Conservation (phyloP, 2,329 filamentous ascomycete genomes). For the Proliferodiscus dingleyae region DNA sequence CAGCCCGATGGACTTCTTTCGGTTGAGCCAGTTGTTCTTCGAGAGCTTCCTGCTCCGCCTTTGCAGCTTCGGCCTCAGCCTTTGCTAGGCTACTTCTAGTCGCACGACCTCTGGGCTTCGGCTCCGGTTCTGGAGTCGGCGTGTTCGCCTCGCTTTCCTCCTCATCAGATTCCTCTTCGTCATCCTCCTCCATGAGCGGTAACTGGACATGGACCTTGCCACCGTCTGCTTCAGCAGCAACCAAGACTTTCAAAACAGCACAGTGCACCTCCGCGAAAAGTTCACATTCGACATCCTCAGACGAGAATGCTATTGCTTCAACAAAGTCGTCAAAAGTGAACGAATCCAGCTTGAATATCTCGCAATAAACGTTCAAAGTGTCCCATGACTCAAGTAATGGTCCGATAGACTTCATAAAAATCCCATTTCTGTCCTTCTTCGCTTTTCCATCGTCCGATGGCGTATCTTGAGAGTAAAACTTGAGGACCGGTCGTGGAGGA, state of each 20-base stretch:
- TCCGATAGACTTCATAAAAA: slow-evolving; percentile 82
- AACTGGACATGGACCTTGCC: slow-evolving; percentile 76
- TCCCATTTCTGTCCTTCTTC: slow-evolving; percentile 50
- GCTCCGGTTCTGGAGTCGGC: slow-evolving; percentile 66
- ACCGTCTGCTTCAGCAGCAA: slow-evolving; percentile 67
- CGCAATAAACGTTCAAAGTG: slow-evolving; percentile 95
- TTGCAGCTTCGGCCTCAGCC: slow-evolving; percentile 65
- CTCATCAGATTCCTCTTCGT: slow-evolving; percentile 60
- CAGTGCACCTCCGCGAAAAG: slow-evolving; percentile 90
- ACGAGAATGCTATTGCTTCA: slow-evolving; percentile 76
- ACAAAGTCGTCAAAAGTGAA: slow-evolving; percentile 98
- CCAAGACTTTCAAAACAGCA: slow-evolving; percentile 79
- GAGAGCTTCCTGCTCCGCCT: slow-evolving; percentile 46
- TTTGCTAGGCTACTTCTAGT: slow-evolving; percentile 85
- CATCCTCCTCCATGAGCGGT: slow-evolving; percentile 68
- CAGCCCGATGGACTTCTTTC: slow-evolving; percentile 58
- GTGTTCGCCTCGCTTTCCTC: slow-evolving; percentile 48
- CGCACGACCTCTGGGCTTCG: slow-evolving; percentile 61
- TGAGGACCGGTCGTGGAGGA: slow-evolving; percentile 64
- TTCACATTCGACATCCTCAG: slow-evolving; percentile 70
- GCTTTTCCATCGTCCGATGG: slow-evolving; percentile 46
- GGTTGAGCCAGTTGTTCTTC: slow-evolving; percentile 41
- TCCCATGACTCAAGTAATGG: slow-evolving; percentile 89
- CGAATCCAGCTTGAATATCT: slow-evolving; percentile 88
- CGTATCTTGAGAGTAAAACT: slow-evolving; percentile 68